Percentiles rank a stretch among this genome's conserved stretches.
phyloP scores from a whole-genome alignment of 306 rosid species.

The Begonia loranthoides region DNA sequence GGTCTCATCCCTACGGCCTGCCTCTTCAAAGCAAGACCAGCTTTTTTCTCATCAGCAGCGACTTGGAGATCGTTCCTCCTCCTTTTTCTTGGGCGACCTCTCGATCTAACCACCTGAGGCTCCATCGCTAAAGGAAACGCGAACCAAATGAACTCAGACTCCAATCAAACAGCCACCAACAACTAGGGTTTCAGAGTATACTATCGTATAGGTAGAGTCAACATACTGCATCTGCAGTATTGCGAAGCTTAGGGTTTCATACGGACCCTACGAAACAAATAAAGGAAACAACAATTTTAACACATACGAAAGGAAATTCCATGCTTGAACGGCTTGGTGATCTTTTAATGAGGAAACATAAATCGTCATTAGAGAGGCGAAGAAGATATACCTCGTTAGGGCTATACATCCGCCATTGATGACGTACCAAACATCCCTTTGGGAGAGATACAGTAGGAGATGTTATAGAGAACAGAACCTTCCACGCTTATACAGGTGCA shows the following conservation, averaged over 20 bases:
- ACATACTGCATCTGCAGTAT: slow-evolving; percentile 9
- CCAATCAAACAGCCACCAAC: slow-evolving; percentile 2
- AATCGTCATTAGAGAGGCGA: neutral
- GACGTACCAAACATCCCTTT: neutral
- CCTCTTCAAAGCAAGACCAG: slow-evolving; percentile 29
- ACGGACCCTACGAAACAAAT: slow-evolving; percentile 15
- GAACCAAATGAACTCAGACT: slow-evolving; percentile 9
- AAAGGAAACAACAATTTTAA: neutral
- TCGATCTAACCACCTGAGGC: slow-evolving; percentile 40
- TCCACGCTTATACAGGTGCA: slow-evolving; percentile 14
- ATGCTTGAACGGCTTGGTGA: no score
- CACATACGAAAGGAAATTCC: no score
- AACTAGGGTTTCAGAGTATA: slow-evolving; percentile 15
- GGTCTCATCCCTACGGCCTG: slow-evolving; percentile 25
- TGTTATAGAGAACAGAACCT: slow-evolving; percentile 13
- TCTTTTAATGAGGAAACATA: neutral
- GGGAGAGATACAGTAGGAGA: slow-evolving; percentile 8
- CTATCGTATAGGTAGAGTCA: neutral
- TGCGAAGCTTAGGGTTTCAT: slow-evolving; percentile 16
- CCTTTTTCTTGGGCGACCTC: slow-evolving; percentile 92
- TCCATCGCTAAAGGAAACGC: slow-evolving; percentile 35
- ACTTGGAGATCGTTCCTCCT: slow-evolving; percentile 35
- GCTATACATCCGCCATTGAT: slow-evolving; percentile 15
- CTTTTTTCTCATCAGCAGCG: slow-evolving; percentile 15
- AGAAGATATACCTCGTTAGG: slow-evolving; percentile 17